These are phyloP conservation scores for Remersonia thermophila DNA, from an alignment of 2,329 filamentous ascomycete genomes.

Conservation along the genomic window DNA sequence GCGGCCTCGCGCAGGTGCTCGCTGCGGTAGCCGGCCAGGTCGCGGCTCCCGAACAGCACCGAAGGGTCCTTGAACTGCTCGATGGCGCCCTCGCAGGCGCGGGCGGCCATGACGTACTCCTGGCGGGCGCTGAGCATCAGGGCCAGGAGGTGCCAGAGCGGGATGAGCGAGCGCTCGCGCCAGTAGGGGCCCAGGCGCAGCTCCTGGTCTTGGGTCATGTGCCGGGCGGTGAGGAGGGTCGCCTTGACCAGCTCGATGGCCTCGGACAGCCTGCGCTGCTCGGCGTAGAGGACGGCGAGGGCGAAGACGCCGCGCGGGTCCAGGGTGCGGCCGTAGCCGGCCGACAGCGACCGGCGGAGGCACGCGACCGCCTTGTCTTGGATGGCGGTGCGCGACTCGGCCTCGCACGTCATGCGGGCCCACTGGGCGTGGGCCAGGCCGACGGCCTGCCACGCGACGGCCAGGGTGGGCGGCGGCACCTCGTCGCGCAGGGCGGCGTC, in stretches of 20 bases:
- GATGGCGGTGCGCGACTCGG: constrained; percentile 55
- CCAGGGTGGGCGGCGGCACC: constrained; percentile 50
- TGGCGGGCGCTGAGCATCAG: constrained; percentile 76
- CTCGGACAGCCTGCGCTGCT: constrained; percentile 65
- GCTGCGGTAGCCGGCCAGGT: constrained; percentile 42
- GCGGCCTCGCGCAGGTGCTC: constrained; percentile 51
- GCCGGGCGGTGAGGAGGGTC: constrained; percentile 52
- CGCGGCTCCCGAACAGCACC: constrained; percentile 54
- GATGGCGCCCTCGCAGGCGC: constrained; percentile 80
- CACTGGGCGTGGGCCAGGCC: constrained; percentile 79
- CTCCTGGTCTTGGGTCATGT: constrained; percentile 31
- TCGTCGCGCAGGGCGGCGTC: constrained; percentile 12
- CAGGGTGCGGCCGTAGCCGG: constrained; percentile 50
- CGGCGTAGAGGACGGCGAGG: constrained; percentile 72
- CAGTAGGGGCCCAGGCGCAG: constrained; percentile 38
- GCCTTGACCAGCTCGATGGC: constrained; percentile 75
- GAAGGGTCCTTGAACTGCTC: constrained; percentile 70
- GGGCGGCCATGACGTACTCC: constrained; percentile 67
- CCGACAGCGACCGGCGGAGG: constrained; percentile 59
- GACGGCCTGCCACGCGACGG: constrained; percentile 68
- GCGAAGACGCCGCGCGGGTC: constrained; percentile 71
- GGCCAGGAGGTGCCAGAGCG: constrained; percentile 83
- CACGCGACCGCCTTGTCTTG: constrained; percentile 67
- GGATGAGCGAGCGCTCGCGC: constrained; percentile 56
- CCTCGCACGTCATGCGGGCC: constrained; percentile 71